Evolutionary conservation across 139 green algal species (phyloP).

Genomic region (Gonium pectorale): DNA sequence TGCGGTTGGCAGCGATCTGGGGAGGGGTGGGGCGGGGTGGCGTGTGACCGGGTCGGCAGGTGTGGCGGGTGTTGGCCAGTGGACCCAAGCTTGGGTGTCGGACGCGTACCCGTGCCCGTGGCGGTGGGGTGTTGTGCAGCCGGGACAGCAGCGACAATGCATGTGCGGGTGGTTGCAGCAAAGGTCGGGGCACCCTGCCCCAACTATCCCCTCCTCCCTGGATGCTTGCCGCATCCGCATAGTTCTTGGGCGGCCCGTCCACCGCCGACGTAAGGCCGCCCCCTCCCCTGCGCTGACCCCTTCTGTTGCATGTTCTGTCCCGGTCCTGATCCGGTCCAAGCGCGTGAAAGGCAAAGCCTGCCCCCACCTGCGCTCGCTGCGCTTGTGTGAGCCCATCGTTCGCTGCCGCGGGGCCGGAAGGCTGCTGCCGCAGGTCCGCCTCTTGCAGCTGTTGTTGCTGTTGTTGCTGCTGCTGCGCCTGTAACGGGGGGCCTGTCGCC

Average conservation of each 20-base stretch:
- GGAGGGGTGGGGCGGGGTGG: neutral
- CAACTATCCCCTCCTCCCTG: too few relatives aligned
- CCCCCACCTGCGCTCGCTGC: constrained; percentile 12
- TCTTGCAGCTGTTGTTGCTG: neutral
- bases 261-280: too few relatives aligned
- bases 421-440: neutral
- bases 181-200: too few relatives aligned
- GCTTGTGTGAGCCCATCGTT: constrained; percentile 15
- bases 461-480: neutral
- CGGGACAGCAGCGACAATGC: neutral
- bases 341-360: neutral
- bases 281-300: neutral
- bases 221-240: neutral
- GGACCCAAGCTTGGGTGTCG: neutral
- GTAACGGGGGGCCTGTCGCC: neutral
- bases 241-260: neutral
- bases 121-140: neutral
- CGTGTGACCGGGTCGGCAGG: neutral
- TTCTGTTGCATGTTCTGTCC: neutral
- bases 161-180: neutral
- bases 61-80: neutral
- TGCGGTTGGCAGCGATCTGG: constrained; percentile 31
- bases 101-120: neutral
- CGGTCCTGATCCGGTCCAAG: neutral
- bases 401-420: neutral